A percentile compares a stretch with the other conserved stretches of the same genome.
These are phyloP conservation scores for Arctium lappa DNA, from an alignment of 129 eudicot species.

Conservation along the genomic window DNA sequence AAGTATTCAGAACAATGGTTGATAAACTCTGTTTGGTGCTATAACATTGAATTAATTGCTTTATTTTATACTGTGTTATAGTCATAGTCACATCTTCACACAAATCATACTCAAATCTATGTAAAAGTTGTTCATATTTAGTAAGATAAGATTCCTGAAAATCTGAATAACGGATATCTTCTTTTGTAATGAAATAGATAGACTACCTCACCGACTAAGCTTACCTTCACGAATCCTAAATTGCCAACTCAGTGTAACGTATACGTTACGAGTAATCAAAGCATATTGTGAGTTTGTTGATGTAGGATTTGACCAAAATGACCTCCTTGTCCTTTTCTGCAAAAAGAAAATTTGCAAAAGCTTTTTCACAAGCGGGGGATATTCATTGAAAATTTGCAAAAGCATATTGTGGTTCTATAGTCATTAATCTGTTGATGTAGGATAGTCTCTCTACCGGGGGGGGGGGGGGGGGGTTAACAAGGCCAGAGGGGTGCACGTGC, in stretches of 20 bases:
- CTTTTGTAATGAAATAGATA: background rate
- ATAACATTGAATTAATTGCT: no score
- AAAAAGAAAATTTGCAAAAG: background rate
- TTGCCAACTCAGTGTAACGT: slow-evolving; percentile 2
- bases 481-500: no score
- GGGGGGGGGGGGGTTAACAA: no score
- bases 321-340: background rate
- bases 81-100: background rate
- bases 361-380: background rate
- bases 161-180: background rate
- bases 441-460: no score
- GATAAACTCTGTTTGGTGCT: background rate
- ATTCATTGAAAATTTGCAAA: background rate
- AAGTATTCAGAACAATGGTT: background rate
- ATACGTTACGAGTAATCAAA: background rate
- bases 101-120: background rate
- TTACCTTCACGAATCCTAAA: slow-evolving; percentile 1
- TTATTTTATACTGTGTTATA: background rate
- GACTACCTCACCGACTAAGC: background rate
- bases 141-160: background rate
- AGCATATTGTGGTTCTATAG: no score
- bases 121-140: background rate
- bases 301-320: background rate
- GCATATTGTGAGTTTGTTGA: background rate
- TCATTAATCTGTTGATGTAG: no score